Evolutionary conservation across 768 basidiomycete species (phyloP).

Genomic region (Coprinopsis cinerea): DNA sequence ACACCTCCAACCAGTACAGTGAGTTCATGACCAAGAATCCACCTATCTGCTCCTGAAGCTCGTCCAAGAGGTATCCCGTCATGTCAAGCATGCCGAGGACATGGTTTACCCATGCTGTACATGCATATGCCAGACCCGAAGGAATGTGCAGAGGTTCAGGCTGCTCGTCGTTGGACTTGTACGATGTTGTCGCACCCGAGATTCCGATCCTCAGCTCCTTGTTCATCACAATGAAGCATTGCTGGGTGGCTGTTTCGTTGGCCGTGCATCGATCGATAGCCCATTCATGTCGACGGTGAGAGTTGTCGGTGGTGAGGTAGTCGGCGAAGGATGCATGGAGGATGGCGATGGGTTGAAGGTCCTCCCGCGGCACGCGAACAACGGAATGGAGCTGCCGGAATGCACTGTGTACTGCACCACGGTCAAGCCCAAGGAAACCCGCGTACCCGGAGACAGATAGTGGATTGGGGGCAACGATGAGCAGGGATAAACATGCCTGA

Average conservation of each 20-base stretch:
- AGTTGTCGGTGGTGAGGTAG: neutral
- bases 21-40: constrained; percentile 4
- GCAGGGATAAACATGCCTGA: neutral
- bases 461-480: neutral
- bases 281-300: neutral
- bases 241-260: neutral
- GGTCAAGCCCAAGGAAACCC: neutral
- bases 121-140: constrained; percentile 4
- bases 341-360: neutral
- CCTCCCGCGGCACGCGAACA: neutral
- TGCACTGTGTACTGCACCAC: neutral
- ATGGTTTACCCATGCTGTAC: constrained; percentile 4
- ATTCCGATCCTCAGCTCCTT: neutral
- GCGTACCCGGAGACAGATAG: neutral
- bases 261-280: neutral
- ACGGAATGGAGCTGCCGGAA: constrained; percentile 1
- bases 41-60: neutral
- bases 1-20: constrained; percentile 26
- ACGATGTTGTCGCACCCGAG: neutral
- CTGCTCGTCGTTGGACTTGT: neutral
- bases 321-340: constrained; percentile 4
- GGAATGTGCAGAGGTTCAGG: neutral
- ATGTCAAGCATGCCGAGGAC: neutral
- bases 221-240: neutral
- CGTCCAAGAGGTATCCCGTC: neutral